A percentile compares a stretch with the other conserved stretches of the same genome.
Conservation (phyloP, 306 rosid species). For the Coriaria nepalensis region DNA sequence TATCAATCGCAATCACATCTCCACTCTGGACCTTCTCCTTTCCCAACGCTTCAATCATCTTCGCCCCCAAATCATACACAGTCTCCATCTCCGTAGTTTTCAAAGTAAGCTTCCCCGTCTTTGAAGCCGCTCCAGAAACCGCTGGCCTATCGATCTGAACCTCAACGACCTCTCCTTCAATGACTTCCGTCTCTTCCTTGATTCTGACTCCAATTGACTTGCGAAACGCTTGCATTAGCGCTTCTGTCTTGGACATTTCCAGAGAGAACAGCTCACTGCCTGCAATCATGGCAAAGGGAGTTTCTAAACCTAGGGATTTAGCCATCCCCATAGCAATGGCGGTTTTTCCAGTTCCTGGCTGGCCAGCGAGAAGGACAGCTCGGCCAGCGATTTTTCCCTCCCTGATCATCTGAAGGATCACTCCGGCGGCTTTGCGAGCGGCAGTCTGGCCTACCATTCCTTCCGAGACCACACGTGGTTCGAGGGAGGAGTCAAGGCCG, state of each 20-base stretch:
- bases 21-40: conserved; percentile 96
- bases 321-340: conserved; percentile 99
- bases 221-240: conserved; percentile 76
- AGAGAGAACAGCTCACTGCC: conserved; percentile 94
- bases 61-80: conserved; percentile 86
- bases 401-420: conserved; percentile 78
- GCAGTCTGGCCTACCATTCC: conserved; percentile 95
- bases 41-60: conserved; percentile 88
- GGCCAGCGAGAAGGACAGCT: conserved; percentile 80
- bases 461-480: conserved; percentile 73
- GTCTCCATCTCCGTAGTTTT: conserved; percentile 99
- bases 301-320: conserved; percentile 81
- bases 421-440: conserved; percentile 91
- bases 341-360: conserved; percentile 94
- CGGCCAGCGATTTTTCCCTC: conserved; percentile 93
- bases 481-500: conserved; percentile 79
- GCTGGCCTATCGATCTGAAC: conserved; percentile 88
- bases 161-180: conserved; percentile 95
- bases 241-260: conserved; percentile 91
- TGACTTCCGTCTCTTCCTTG: conserved; percentile 93
- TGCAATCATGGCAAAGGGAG: conserved; percentile 93
- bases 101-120: conserved; percentile 78
- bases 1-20: conserved; percentile 54
- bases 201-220: conserved; percentile 89
- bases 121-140: conserved; percentile 64